Base-by-base conservation (phyloP, 202 grass and related monocot species). In the Panicum virgatum region DNA sequence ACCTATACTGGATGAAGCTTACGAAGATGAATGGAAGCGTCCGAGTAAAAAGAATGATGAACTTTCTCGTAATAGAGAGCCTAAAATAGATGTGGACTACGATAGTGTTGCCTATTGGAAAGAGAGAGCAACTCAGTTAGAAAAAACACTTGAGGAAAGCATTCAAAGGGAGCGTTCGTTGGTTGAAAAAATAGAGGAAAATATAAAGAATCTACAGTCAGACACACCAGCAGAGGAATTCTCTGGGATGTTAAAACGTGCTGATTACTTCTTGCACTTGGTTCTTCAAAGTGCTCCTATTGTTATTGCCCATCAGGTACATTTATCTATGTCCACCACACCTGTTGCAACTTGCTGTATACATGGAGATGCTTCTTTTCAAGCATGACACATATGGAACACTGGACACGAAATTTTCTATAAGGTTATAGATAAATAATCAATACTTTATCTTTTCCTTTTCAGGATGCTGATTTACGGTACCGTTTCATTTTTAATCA, bases 401-500 rank as follows among this genome's bases (percentile, higher is more conserved):
- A 47, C 46, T 52, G 19, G 22, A 54, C 52, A n/a, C n/a, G n/a
- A n/a, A n/a, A n/a, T 40, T 67, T 50, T 50, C 4, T 56, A 23
- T 20, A 0, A 23, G n/a, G 19, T 0, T 50, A 50, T 6, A 6
- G 20, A 20, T 0, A 9, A n/a, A 54, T 22, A 19, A 54, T n/a
- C n/a, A n/a, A 54, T 2, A 56, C 4, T 53, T 1, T 53, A 3
- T 56, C 60, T 51, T 44, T 45, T 69, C 79, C 5, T 65, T 90
- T 89, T 77, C 87, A 97, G 94, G 94, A 97, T 86, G 63, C 73
- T 69, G 88, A 97, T 1, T 87, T 97, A 68, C 90, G 89, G 53
- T 97, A 97, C 69, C 90, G 94, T 72, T 97, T 97, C 89, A 94
- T 97, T 83, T 97, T 92, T 81, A 97, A 97, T 82, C 92, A 97